Conservation (phyloP, 2,329 filamentous ascomycete genomes). For the Fusarium sacchari region DNA sequence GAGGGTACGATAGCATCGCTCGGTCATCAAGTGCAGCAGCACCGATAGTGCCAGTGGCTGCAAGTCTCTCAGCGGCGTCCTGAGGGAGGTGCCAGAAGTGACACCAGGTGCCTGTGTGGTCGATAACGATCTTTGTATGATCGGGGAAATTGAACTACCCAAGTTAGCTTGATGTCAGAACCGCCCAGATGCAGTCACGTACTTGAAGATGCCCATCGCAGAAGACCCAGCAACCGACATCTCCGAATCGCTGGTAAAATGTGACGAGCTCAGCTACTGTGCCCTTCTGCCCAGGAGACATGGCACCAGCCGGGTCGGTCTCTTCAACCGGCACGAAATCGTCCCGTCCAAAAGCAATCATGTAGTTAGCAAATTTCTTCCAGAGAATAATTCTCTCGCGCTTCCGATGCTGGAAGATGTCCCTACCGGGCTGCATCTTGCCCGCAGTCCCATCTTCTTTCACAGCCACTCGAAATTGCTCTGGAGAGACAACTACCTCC, state of each 20-base stretch:
- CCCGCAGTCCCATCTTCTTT: conserved; percentile 68
- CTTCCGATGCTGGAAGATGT: conserved; percentile 73
- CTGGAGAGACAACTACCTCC: conserved; percentile 71
- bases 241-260: conserved; percentile 84
- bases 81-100: conserved; percentile 81
- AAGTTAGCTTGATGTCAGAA: conserved; percentile 34
- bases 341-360: conserved; percentile 78
- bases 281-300: conserved; percentile 51
- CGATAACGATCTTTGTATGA: conserved; percentile 85
- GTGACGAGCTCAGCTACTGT: conserved; percentile 70
- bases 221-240: conserved; percentile 85
- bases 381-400: conserved; percentile 73
- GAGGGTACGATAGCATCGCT: conserved; percentile 75
- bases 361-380: conserved; percentile 81
- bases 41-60: conserved; percentile 72
- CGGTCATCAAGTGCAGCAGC: conserved; percentile 77
- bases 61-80: conserved; percentile 74
- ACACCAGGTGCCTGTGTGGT: conserved; percentile 77
- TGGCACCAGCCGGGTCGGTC: conserved; percentile 52
- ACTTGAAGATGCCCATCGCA: conserved; percentile 82
- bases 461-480: conserved; percentile 66
- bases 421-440: conserved; percentile 70
- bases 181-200: conserved; percentile 28
- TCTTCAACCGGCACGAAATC: conserved; percentile 65
- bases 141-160: conserved; percentile 86